These are phyloP conservation scores for Pichia sp. DNA, from an alignment of 1,139 yeast genomes.

Conservation along the genomic window DNA sequence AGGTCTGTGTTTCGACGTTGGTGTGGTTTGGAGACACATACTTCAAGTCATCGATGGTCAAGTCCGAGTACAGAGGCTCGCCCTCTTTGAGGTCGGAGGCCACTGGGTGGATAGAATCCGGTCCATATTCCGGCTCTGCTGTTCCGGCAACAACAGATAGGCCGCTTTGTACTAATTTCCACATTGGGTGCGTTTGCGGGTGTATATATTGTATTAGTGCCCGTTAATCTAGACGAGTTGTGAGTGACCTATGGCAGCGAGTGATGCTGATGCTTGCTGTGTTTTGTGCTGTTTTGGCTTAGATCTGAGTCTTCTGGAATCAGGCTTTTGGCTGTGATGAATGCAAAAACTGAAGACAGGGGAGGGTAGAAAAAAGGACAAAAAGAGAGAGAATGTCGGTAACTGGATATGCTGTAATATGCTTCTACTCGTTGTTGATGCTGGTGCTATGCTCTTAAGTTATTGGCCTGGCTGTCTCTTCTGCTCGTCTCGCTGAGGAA, in stretches of 20 bases:
- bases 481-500: too few relatives aligned
- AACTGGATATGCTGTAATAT: too few relatives aligned
- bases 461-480: too few relatives aligned
- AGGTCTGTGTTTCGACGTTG: constrained; percentile 92
- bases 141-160: constrained; percentile 93
- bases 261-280: not conserved
- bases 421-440: too few relatives aligned
- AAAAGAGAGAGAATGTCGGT: too few relatives aligned
- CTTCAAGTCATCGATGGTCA: constrained; percentile 56
- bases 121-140: constrained; percentile 95
- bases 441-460: too few relatives aligned
- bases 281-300: not conserved
- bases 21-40: constrained; percentile 78
- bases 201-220: too few relatives aligned
- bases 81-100: constrained; percentile 43
- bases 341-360: not conserved
- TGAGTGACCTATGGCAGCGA: too few relatives aligned
- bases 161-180: constrained; percentile 38
- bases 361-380: not conserved
- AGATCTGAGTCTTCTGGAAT: not conserved
- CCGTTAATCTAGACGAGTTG: too few relatives aligned
- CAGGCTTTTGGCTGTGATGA: not conserved
- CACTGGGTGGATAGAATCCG: constrained; percentile 85
- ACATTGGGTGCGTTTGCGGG: constrained; percentile 20
- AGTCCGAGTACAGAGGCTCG: constrained; percentile 50